Conservation (phyloP, 768 basidiomycete species). For the button mushroom (Agaricus bisporus) region DNA sequence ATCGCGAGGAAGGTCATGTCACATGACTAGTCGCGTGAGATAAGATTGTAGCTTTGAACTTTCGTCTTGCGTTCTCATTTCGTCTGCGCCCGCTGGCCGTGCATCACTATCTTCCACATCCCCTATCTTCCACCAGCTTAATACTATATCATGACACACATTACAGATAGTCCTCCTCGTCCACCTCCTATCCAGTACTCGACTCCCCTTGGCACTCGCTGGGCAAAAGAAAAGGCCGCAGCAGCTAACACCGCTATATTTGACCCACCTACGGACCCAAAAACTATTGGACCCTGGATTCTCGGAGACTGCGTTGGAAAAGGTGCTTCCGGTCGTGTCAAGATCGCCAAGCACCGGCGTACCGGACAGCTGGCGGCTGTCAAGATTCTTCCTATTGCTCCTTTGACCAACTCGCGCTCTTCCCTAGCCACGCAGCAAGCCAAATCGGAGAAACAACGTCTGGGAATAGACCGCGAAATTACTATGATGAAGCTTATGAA, state of each 20-base stretch:
- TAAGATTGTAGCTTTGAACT: constrained; percentile 12
- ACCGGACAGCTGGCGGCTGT: constrained; percentile 93
- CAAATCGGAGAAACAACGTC: constrained; percentile 73
- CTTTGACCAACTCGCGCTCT: constrained; percentile 66
- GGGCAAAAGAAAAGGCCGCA: constrained; percentile 84
- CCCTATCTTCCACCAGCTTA: constrained; percentile 20
- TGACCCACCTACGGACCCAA: constrained; percentile 81
- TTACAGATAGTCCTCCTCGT: constrained; percentile 53
- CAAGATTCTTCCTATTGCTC: constrained; percentile 88
- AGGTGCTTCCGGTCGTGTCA: constrained; percentile 91
- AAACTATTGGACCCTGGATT: constrained; percentile 85
- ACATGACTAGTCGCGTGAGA: constrained; percentile 10
- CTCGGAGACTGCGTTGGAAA: constrained; percentile 92
- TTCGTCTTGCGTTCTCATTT: constrained; percentile 9
- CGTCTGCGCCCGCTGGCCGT: constrained; percentile 38
- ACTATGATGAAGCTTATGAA: constrained; percentile 99
- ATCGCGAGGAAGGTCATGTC: constrained; percentile 5
- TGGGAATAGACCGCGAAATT: constrained; percentile 91
- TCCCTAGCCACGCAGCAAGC: constrained; percentile 61
- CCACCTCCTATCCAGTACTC: constrained; percentile 69
- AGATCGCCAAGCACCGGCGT: constrained; percentile 80
- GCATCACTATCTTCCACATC: constrained; percentile 24
- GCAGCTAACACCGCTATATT: constrained; percentile 68
- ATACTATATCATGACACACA: constrained; percentile 30
- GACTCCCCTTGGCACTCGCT: constrained; percentile 71